phyloP scores from a whole-genome alignment of 306 rosid genomes.

The Quercus dentata region DNA sequence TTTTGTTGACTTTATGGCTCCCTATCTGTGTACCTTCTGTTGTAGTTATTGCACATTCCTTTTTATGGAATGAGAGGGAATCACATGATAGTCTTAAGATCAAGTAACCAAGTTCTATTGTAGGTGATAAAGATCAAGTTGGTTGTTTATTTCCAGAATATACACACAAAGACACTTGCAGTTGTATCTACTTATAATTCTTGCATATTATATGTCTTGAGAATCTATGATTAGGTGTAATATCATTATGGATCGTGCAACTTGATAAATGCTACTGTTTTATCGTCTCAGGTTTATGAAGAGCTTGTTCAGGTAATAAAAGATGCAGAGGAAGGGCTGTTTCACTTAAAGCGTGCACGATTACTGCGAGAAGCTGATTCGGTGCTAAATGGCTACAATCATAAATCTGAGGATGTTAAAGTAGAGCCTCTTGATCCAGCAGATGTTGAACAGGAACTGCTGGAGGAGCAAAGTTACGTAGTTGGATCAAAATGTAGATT shows the following conservation, averaged over 20 bases:
- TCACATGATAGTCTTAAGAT: background rate
- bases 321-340: constrained; percentile 89
- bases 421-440: constrained; percentile 51
- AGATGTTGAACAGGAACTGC: constrained; percentile 53
- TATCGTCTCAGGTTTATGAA: constrained; percentile 55
- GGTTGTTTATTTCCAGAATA: background rate
- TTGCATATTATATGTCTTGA: background rate
- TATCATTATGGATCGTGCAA: background rate
- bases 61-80: background rate
- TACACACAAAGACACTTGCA: background rate
- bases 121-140: background rate
- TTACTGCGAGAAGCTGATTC: constrained; percentile 72
- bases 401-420: constrained; percentile 44
- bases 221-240: background rate
- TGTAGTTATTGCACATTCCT: background rate
- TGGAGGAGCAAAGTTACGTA: constrained; percentile 42
- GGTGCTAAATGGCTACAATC: constrained; percentile 32
- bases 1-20: background rate
- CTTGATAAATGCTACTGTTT: constrained; percentile 7
- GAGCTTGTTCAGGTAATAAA: constrained; percentile 85
- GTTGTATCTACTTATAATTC: background rate
- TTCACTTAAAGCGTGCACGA: constrained; percentile 78
- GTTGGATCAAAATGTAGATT: constrained; percentile 92
- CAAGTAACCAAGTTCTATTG: background rate
- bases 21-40: background rate